A percentile compares a stretch with the other conserved stretches of the same genome.
phyloP scores from a whole-genome alignment of 2,329 filamentous ascomycete genomes.

The Epichloe scottii region DNA sequence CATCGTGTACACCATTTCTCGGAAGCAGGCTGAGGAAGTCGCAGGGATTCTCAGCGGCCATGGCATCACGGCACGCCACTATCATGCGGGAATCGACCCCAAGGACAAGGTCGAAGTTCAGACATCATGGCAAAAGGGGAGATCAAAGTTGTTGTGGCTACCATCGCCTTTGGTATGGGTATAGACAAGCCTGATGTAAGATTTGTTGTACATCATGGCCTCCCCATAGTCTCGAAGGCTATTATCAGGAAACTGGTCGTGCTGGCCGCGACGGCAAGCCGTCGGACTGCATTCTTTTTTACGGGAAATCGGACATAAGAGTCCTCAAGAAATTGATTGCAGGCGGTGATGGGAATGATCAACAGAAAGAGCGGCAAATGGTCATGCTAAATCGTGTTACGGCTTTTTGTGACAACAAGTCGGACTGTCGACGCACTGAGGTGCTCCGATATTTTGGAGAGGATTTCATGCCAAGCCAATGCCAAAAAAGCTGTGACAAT shows the following conservation, averaged over 20 bases:
- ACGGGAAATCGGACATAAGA: slow-evolving; percentile 64
- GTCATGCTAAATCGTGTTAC: slow-evolving; percentile 78
- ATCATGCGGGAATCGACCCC: slow-evolving; percentile 68
- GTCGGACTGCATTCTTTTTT: slow-evolving; percentile 86
- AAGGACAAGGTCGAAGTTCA: slow-evolving; percentile 61
- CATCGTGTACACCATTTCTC: slow-evolving; percentile 86
- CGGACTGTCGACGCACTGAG: slow-evolving; percentile 76
- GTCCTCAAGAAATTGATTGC: slow-evolving; percentile 70
- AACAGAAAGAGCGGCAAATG: slow-evolving; percentile 74
- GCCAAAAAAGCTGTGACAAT: slow-evolving; percentile 73
- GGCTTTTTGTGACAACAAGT: slow-evolving; percentile 79
- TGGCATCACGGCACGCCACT: slow-evolving; percentile 65
- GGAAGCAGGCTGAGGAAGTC: slow-evolving; percentile 69
- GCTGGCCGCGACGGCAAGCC: slow-evolving; percentile 81
- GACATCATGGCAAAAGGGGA: slow-evolving; percentile 68
- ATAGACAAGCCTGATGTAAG: slow-evolving; percentile 96
- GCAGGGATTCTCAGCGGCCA: slow-evolving; percentile 54
- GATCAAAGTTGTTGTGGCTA: slow-evolving; percentile 86
- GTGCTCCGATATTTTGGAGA: slow-evolving; percentile 94
- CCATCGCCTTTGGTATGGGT: slow-evolving; percentile 99
- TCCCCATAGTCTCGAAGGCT: slow-evolving; percentile 91
- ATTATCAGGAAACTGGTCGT: slow-evolving; percentile 95
- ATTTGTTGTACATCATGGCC: slow-evolving; percentile 85
- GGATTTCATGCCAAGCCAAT: slow-evolving; percentile 58
- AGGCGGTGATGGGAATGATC: slow-evolving; percentile 59